Base-by-base conservation (phyloP, 2,329 filamentous ascomycete species). In the Macrophomina tecta region DNA sequence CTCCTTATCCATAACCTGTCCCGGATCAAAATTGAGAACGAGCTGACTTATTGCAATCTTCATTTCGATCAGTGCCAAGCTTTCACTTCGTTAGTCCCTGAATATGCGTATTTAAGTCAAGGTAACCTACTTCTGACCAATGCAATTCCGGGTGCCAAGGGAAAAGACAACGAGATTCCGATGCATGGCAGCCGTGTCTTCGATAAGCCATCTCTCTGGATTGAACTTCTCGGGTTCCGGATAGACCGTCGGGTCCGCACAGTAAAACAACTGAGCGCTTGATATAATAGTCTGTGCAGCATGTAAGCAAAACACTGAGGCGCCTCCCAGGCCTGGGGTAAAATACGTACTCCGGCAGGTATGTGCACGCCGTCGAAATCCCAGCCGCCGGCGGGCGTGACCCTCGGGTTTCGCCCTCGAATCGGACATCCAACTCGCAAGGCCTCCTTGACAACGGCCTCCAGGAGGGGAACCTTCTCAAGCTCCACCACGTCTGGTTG, bases 61-160 rank as follows among this genome's bases (percentile, higher is more conserved):
- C 8, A 49, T 7, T 49, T 49, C 46, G 18, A 49, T 49, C 18
- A 49, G 23, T 49, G 46, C 46, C 8, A 49, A 28, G 23, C 46
- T 49, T 1, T 9, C n/a, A 9, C 23, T 18, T 28, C 5, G n/a
- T 49, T 11, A 23, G 23, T n/a, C 46, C 23, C 18, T 2, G 11
- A 18, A 7, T 4, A 49, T 2, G 11, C n/a, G 1, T 11, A 2
- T 1, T 49, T 4, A 23, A 9, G 11, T 11, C 0, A 30, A 0
- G 5, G 23, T 1, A 28, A 49, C 46, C 11, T 11, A 49, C 46
- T 49, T 49, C 18, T 49, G 46, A 11, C 46, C 46, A 49, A 23
- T 23, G 9, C 46, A 18, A 4, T 16, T 18, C 23, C 18, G n/a
- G 2, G 46, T 49, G 14, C 46, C 46, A 49, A n/a, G 46, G 18